Conservation (phyloP, 2,329 filamentous ascomycete genomes). For the Claviceps arundinis region DNA sequence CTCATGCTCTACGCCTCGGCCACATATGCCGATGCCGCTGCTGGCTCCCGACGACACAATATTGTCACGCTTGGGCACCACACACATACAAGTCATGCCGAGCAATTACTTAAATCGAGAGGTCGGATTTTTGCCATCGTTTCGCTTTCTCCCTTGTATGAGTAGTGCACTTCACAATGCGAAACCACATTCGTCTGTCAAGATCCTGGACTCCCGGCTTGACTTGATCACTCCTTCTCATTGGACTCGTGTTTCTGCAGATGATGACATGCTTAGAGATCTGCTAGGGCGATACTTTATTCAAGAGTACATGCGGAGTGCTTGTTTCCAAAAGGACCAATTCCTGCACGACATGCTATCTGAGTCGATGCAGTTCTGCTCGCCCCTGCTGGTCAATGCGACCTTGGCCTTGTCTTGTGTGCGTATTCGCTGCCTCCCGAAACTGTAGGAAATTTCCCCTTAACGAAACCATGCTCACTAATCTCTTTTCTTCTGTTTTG, state of each 20-base stretch:
- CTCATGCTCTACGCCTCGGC: background rate
- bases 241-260: background rate
- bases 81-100: background rate
- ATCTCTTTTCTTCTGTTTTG: background rate
- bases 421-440: constrained; percentile 8
- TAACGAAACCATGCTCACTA: background rate
- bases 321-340: background rate
- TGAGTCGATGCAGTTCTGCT: background rate
- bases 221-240: background rate
- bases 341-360: background rate
- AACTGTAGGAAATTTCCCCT: background rate
- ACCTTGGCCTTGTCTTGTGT: constrained; percentile 2
- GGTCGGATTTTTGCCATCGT: background rate
- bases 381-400: background rate
- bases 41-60: background rate
- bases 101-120: background rate
- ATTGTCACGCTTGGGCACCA: background rate
- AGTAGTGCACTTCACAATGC: background rate
- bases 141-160: background rate
- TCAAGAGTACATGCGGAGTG: background rate
- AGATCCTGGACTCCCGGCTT: background rate
- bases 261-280: background rate
- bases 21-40: background rate
- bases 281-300: background rate
- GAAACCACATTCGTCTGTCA: background rate